Conservation (phyloP, 331 rosid genomes). For the Rhamnella rubrinervis region DNA sequence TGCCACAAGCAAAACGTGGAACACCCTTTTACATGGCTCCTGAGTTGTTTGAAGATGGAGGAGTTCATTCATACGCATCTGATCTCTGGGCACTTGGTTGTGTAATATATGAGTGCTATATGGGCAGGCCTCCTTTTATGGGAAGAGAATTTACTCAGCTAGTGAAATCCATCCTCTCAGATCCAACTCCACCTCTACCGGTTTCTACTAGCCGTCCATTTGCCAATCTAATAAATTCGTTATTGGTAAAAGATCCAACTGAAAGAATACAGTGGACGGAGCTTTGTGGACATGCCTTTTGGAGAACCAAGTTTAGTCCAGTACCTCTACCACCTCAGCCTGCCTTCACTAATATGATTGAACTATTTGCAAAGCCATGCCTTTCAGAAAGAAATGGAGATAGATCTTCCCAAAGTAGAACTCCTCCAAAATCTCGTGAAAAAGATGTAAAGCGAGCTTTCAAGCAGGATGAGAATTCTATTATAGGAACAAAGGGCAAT, state of each 20-base stretch:
- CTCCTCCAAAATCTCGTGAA: conserved; percentile 82
- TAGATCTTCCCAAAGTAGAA: conserved; percentile 56
- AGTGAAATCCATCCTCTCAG: conserved; percentile 88
- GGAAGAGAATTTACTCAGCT: conserved; percentile 93
- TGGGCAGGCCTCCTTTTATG: conserved; percentile 91
- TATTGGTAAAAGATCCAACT: conserved; percentile 90
- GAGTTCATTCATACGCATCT: conserved; percentile 90
- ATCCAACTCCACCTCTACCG: conserved; percentile 83
- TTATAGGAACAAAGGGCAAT: conserved; percentile 48
- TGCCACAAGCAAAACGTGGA: conserved; percentile 94
- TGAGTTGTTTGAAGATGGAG: conserved; percentile 94
- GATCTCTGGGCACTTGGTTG: conserved; percentile 99
- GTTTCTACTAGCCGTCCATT: conserved; percentile 92
- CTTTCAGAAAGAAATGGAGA: conserved; percentile 81
- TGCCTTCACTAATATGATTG: conserved; percentile 83
- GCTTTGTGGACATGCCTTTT: conserved; percentile 88
- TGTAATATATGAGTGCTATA: conserved; percentile 87
- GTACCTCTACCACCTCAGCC: conserved; percentile 84
- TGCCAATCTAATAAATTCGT: conserved; percentile 78
- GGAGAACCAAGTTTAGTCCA: conserved; percentile 64
- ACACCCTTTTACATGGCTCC: conserved; percentile 99
- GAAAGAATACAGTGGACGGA: conserved; percentile 94
- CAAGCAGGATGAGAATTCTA: conserved; percentile 76
- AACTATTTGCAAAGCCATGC: conserved; percentile 60
- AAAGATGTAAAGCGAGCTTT: conserved; percentile 60